Base-by-base conservation (phyloP, 2,329 filamentous ascomycete genomes). In the Harringtonia lauricola region DNA sequence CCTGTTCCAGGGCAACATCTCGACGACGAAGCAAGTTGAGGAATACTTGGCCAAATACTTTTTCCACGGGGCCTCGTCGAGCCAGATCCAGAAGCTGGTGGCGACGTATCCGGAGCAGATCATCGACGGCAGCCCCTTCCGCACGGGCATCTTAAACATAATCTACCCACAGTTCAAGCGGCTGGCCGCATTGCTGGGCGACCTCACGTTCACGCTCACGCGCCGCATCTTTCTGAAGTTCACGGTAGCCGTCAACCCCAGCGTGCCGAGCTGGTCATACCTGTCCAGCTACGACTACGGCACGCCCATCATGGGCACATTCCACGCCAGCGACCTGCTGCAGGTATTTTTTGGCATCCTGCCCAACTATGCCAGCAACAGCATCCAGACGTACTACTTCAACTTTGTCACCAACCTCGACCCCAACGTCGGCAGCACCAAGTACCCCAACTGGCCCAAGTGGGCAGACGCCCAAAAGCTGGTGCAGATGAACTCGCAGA, bases 141-240 rank as follows among this genome's bases (percentile, higher is more conserved):
- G 78, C 40, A 89, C 84, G 0, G 66, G 74, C 1, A 49, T 74
- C 12, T 50, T 82, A 15, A 85, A 90, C 63, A 79, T 82, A 54
- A 67, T 78, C 54, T 88, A 85, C 56, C 82, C 85, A 0, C 74
- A 84, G 51, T 89, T 78, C 69, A 90, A 89, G 62, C 81, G 83
- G 13, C 65, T 87, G 0, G 79, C 83, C 2, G 83, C 85, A 30
- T 74, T 90, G 22, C 65, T 89, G 0, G 86, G 86, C 15, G 86
- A 92, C 55, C 54, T 87, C 0, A 74, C 75, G 2, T 90, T 92
- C 61, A 89, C 81, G 0, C 68, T 92, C 0, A 75, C 77, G 0
- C 76, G 85, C 1, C 77, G 86, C 15, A 47, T 70, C 8, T 81
- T 85, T 58, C 71, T 92, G 21, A 56, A 67, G 13, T 44, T 54